A percentile compares a stretch with the other conserved stretches of the same genome.
These are phyloP conservation scores for Epichloe glyceriae DNA, from an alignment of 2,329 filamentous ascomycete species.

Conservation along the genomic window DNA sequence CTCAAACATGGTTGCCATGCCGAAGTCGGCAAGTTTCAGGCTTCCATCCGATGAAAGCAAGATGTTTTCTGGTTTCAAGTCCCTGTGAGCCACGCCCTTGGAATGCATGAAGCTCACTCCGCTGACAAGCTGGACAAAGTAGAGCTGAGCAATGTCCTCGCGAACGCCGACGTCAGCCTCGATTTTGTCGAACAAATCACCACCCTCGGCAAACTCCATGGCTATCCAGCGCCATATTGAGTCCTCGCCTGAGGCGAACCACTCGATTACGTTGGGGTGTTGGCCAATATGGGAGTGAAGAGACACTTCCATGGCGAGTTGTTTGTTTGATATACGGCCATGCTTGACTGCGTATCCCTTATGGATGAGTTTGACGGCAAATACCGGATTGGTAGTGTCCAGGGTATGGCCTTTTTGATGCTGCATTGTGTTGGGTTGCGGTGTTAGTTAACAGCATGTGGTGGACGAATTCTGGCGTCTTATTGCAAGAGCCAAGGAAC, in stretches of 20 bases:
- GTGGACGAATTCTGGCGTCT: no score
- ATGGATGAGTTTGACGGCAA: constrained; percentile 97
- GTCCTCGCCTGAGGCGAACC: constrained; percentile 81
- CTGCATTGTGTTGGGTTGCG: constrained; percentile 27
- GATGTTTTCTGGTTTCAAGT: constrained; percentile 92
- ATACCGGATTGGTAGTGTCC: constrained; percentile 57
- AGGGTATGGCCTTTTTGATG: constrained; percentile 87
- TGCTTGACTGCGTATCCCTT: constrained; percentile 86
- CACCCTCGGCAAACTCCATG: constrained; percentile 92
- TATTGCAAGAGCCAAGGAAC: no score
- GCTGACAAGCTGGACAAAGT: constrained; percentile 82
- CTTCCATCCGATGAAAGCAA: constrained; percentile 73
- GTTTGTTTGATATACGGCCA: constrained; percentile 78
- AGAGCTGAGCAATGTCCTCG: constrained; percentile 89
- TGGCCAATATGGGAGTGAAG: constrained; percentile 79
- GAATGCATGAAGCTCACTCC: constrained; percentile 93
- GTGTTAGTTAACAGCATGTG: no score
- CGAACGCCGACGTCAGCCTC: constrained; percentile 93
- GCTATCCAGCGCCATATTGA: constrained; percentile 88
- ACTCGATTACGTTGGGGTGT: constrained; percentile 89
- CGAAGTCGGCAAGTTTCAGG: constrained; percentile 93
- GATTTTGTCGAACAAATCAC: constrained; percentile 98
- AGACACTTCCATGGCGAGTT: constrained; percentile 83
- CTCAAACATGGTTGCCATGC: constrained; percentile 84
- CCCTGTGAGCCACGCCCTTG: constrained; percentile 86